Evolutionary conservation across 1,284 basidiomycete genomes (phyloP), one percentile per base, ranked within the genome.

Genomic region (Caloboletus inedulis): DNA sequence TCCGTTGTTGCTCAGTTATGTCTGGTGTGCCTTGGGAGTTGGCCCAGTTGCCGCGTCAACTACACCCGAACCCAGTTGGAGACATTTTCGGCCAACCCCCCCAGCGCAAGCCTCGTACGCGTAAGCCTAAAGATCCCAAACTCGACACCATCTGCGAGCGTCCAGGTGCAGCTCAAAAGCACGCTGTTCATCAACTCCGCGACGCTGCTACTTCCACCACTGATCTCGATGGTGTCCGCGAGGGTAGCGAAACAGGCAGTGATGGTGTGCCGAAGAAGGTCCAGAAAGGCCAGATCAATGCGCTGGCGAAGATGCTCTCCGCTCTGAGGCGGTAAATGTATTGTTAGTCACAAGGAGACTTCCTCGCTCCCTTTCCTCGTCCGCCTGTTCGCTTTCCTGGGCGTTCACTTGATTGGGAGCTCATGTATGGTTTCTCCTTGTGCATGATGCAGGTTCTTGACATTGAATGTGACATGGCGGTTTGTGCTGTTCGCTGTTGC

Each of bases 271-370:
- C 82, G 58, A 85, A 87, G 77, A 91, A 88, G 74, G 86, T 89
- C 64, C 86, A 88, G 74, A 89, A 84, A 70, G 86, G 85, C 50
- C 88, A 91, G 76, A 90, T 90, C 75, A 85, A 86, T 61, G 80
- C 88, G 35, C 74, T 91, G 62, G 87, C 87, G 57, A 90, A 90
- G 80, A 88, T 91, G 86, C 73, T 91, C 56, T 89, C 84, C 56
- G 87, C 87, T 47, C 70, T 89, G 70, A 77, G 85, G 63, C 81
- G 83, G 64, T 87, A 78, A 60, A 59, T 69, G 59, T 63, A 57
- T 65, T 57, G 66, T 66, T 66, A 59, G 65, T 69, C 43, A 43
- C 49, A 59, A 51, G 29, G 52, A 54, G 43, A 36, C 29, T n/a
- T 27, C 36, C 31, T 41, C 14, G 35, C 48, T 48, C 31, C 35